Evolutionary conservation across 495 filamentous ascomycete species (phyloP).

Genomic region (Neurospora sp.): DNA sequence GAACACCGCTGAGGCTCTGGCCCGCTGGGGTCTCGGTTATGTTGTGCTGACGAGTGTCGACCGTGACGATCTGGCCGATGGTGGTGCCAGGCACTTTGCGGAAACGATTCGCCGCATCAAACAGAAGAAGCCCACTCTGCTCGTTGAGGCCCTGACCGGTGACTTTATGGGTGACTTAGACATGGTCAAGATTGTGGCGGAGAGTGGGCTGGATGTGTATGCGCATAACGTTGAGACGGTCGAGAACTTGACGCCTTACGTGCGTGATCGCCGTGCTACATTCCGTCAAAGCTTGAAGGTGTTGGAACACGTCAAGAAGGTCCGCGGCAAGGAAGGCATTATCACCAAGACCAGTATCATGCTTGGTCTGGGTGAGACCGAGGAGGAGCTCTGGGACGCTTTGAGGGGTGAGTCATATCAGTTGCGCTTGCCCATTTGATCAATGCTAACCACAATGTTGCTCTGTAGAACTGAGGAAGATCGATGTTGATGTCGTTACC

Average conservation of each 20-base stretch:
- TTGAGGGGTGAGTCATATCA: conserved; percentile 45
- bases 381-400: conserved; percentile 76
- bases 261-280: conserved; percentile 80
- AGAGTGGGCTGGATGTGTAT: conserved; percentile 87
- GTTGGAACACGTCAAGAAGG: conserved; percentile 69
- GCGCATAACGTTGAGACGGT: conserved; percentile 97
- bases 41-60: conserved; percentile 92
- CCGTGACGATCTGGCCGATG: conserved; percentile 82
- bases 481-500: conserved; percentile 85
- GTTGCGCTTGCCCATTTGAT: neutral
- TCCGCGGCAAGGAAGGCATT: conserved; percentile 48
- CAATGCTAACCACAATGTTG: neutral
- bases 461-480: conserved; percentile 55
- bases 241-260: conserved; percentile 77
- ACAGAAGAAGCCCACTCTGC: conserved; percentile 67
- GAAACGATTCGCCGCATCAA: conserved; percentile 95
- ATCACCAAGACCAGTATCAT: conserved; percentile 98
- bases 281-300: conserved; percentile 81
- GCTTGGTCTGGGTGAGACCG: conserved; percentile 88
- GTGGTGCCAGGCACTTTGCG: conserved; percentile 82
- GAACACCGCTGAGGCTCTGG: conserved; percentile 87
- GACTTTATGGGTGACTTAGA: conserved; percentile 78
- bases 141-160: conserved; percentile 93
- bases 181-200: conserved; percentile 71
- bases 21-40: conserved; percentile 88